Evolutionary conservation across 768 basidiomycete species (phyloP).

Genomic region (Amanita muscaria): DNA sequence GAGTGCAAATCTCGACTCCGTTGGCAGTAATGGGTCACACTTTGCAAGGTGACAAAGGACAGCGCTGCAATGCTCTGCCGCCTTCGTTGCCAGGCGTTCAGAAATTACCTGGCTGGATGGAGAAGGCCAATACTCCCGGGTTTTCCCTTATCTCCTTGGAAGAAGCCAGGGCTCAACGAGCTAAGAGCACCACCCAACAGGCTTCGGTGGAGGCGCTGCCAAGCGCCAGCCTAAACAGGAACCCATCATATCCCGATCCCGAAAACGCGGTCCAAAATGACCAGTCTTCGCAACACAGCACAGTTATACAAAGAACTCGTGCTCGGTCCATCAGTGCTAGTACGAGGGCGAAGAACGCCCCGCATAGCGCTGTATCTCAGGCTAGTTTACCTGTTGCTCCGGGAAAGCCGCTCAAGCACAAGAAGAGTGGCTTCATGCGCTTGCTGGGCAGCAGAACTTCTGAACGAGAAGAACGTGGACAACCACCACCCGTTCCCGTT

Average conservation of each 20-base stretch:
- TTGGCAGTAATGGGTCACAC: constrained; percentile 30
- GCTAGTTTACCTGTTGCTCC: constrained; percentile 14
- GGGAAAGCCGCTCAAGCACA: constrained; percentile 53
- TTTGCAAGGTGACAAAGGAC: constrained; percentile 16
- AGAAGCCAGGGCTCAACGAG: constrained; percentile 67
- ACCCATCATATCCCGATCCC: constrained; percentile 21
- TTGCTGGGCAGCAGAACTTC: constrained; percentile 49
- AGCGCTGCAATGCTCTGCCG: constrained; percentile 17
- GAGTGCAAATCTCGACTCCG: constrained; percentile 51
- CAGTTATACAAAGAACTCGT: constrained; percentile 22
- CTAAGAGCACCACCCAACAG: constrained; percentile 40
- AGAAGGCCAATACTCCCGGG: constrained; percentile 35
- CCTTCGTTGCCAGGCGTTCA: constrained; percentile 20
- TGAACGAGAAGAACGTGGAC: constrained; percentile 36
- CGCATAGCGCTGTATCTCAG: constrained; percentile 32
- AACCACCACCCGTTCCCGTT: constrained; percentile 51
- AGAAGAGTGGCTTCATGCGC: constrained; percentile 77
- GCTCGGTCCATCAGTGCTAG: constrained; percentile 58
- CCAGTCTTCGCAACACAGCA: constrained; percentile 10
- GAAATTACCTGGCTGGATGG: constrained; percentile 42
- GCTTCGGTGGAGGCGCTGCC: constrained; percentile 18
- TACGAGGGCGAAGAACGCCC: constrained; percentile 39
- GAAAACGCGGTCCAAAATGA: constrained; percentile 13
- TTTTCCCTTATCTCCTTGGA: constrained; percentile 69
- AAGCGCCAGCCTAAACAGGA: constrained; percentile 16